A percentile compares a stretch with the other conserved stretches of the same genome.
phyloP scores from a whole-genome alignment of 306 rosid species.

The Lathyrus oleraceus region DNA sequence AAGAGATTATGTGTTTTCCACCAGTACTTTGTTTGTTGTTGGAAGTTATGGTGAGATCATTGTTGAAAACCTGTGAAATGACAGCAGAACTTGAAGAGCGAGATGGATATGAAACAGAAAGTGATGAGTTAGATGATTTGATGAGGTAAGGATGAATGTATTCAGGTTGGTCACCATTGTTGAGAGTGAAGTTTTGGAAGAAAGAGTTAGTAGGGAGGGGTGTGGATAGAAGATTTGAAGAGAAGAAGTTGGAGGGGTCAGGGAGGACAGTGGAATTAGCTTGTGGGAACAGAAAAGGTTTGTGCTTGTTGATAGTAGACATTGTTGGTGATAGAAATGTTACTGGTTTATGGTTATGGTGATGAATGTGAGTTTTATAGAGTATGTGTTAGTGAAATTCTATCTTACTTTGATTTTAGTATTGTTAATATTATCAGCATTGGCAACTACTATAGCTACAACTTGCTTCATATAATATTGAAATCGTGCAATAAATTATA shows the following conservation, averaged over 20 bases:
- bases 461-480: background rate
- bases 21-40: constrained; percentile 17
- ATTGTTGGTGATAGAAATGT: background rate
- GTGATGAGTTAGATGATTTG: constrained; percentile 6
- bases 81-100: background rate
- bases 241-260: constrained; percentile 12
- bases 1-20: constrained; percentile 55
- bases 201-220: constrained; percentile 21
- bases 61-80: constrained; percentile 2
- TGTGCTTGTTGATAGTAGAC: background rate
- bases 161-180: constrained; percentile 2
- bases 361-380: constrained; percentile 1
- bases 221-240: background rate
- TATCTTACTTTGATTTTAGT: background rate
- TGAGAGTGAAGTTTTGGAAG: constrained; percentile 7
- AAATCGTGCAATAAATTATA: background rate
- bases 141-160: constrained; percentile 15
- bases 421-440: background rate
- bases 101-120: constrained; percentile 5
- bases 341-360: background rate
- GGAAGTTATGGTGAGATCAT: constrained; percentile 12
- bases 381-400: background rate
- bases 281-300: background rate
- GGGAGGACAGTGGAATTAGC: constrained; percentile 2
- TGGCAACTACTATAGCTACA: constrained; percentile 10